phyloP scores from a whole-genome alignment of 192 early-diverging fungal genomes.

The Coemansia nantahalensis region DNA sequence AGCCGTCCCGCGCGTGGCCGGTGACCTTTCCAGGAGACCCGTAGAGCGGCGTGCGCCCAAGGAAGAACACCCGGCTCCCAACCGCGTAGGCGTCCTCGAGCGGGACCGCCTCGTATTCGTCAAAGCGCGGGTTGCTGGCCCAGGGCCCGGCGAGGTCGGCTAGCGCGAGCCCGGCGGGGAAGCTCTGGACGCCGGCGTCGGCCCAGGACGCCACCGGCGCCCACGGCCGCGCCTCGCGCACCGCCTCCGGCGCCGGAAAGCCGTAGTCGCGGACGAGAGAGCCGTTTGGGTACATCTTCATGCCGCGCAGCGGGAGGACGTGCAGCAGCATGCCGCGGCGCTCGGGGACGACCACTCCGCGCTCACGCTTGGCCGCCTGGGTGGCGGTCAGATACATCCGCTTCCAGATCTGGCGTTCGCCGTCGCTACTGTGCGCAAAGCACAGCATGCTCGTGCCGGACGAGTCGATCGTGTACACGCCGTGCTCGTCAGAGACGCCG shows the following conservation, averaged over 20 bases:
- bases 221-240: slow-evolving; percentile 16
- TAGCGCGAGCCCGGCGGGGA: slow-evolving; percentile 45
- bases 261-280: slow-evolving; percentile 48
- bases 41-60: slow-evolving; percentile 67
- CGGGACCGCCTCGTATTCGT: slow-evolving; percentile 67
- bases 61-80: slow-evolving; percentile 72
- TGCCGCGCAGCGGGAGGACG: slow-evolving; percentile 42
- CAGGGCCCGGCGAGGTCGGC: slow-evolving; percentile 45
- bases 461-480: slow-evolving; percentile 50
- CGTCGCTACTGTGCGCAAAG: slow-evolving; percentile 8
- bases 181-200: slow-evolving; percentile 23
- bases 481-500: slow-evolving; percentile 66
- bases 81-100: slow-evolving; percentile 73
- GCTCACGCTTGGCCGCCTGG: slow-evolving; percentile 21
- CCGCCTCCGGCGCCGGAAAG: slow-evolving; percentile 1
- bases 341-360: slow-evolving; percentile 17
- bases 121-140: slow-evolving; percentile 64
- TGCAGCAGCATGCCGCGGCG: slow-evolving; percentile 25
- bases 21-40: slow-evolving; percentile 70
- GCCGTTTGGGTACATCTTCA: slow-evolving; percentile 40
- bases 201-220: slow-evolving; percentile 16
- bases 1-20: slow-evolving; percentile 48
- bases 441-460: slow-evolving; percentile 11
- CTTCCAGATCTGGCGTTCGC: slow-evolving; percentile 25
- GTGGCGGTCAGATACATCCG: slow-evolving; percentile 27